These are phyloP conservation scores for Pseudofabraea citricarpa DNA, from an alignment of 2,329 filamentous ascomycete genomes.

Conservation along the genomic window DNA sequence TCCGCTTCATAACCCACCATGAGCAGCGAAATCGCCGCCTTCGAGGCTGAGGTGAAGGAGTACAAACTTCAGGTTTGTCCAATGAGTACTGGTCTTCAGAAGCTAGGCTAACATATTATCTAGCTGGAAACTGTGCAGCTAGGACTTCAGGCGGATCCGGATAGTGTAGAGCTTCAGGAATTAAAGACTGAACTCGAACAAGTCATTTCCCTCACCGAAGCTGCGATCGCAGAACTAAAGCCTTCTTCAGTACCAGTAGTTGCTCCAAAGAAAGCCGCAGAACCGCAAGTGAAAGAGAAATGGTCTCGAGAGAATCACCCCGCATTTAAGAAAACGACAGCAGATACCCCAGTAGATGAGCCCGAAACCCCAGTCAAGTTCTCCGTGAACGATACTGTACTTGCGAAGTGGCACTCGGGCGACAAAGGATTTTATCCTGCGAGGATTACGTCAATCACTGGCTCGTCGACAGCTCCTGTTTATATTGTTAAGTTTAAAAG, in stretches of 20 bases:
- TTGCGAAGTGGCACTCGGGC: conserved; percentile 86
- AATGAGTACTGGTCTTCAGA: neutral
- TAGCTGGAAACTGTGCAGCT: conserved; percentile 74
- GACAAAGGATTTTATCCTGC: conserved; percentile 90
- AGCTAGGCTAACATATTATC: conserved; percentile 9
- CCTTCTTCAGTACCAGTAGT: conserved; percentile 39
- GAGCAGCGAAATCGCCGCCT: conserved; percentile 25
- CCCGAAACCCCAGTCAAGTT: conserved; percentile 53
- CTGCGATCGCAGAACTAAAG: conserved; percentile 76
- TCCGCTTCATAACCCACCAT: too few species aligned
- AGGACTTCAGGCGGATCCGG: conserved; percentile 74
- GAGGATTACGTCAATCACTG: conserved; percentile 88
- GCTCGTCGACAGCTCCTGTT: conserved; percentile 83
- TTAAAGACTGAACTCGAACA: conserved; percentile 78
- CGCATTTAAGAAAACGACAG: conserved; percentile 59
- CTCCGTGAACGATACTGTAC: conserved; percentile 82
- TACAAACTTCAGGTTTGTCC: conserved; percentile 50
- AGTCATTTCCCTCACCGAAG: conserved; percentile 74
- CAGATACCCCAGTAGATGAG: conserved; percentile 43
- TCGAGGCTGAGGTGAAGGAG: conserved; percentile 47
- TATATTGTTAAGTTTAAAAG: conserved; percentile 95
- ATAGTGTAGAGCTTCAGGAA: conserved; percentile 70
- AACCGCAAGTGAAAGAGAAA: conserved; percentile 60
- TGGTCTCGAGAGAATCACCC: conserved; percentile 80
- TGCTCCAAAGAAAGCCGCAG: conserved; percentile 35